Evolutionary conservation across 306 rosid genomes (phyloP), one percentile per base, ranked within the genome.

Genomic region (Alnus rubra): DNA sequence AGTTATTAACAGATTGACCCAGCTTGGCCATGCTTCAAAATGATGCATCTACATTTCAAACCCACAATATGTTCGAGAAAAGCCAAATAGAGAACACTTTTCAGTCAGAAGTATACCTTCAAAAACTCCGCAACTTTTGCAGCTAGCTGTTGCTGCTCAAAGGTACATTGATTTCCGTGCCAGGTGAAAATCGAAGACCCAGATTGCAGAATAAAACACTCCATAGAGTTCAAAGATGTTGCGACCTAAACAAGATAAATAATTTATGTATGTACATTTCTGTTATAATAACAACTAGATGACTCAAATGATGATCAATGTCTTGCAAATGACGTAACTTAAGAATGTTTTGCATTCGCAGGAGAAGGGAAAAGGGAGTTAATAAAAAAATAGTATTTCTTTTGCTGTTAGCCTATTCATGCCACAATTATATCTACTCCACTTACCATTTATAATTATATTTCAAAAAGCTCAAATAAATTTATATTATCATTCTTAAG

Each of bases 71-170:
- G 12, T 37, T 44, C 60, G 28, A 28, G 42, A 49, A 45, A 76
- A 76, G 23, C 56, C 19, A 75, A 19, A 52, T 69, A 69, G 74
- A 60, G 16, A 55, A 51, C 28, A 60, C 28, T 35, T 14, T 49
- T 68, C 13, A 10, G 30, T 18, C 55, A 65, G 30, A 80, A 67
- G 56, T 31, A 73, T 82, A 96, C 99, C 98, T 88, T 91, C 82
- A 96, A 78, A 89, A 96, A 90, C 55, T 96, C 98, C 74, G 94
- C 94, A 79, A 96, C 90, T 86, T 88, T 96, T 74, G 97, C 92
- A 42, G 91, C 96, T 72, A 92, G 88, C 84, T 90, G 98, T 85
- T 96, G 99, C 90, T 96, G 99, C 78, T 96, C 99, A 77, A 84
- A 73, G 45, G 96, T 84, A 79, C 91, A 84, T 83, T 93, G 99